Percentiles rank a stretch among this genome's conserved stretches.
Conservation (phyloP, 1,284 basidiomycete genomes). For the Fistulina hepatica region DNA sequence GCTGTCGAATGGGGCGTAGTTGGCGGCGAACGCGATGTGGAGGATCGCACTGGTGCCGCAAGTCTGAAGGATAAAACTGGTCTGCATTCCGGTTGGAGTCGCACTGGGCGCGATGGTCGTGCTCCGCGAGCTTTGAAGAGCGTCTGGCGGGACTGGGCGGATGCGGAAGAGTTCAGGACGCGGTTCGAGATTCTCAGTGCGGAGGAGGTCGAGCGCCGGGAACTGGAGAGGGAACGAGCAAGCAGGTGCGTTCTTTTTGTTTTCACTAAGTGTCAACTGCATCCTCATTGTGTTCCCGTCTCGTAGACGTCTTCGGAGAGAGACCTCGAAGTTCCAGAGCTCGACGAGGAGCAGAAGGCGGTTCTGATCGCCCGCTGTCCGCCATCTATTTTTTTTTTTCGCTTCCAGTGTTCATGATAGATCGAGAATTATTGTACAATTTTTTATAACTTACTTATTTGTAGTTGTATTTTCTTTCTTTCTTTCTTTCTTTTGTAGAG, state of each 20-base stretch:
- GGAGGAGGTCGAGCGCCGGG: conserved; percentile 85
- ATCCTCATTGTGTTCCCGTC: too few species aligned
- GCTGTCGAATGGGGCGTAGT: conserved; percentile 89
- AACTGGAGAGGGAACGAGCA: conserved; percentile 74
- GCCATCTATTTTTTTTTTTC: too few species aligned
- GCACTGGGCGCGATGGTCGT: conserved; percentile 34
- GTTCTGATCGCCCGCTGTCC: too few species aligned
- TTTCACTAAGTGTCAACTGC: conserved; percentile 9
- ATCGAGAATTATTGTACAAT: too few species aligned
- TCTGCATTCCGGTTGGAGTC: too few species aligned
- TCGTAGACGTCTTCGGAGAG: conserved; percentile 60
- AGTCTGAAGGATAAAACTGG: conserved; percentile 65
- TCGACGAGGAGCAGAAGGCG: conserved; percentile 5
- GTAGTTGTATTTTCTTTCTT: too few species aligned
- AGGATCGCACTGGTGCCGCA: conserved; percentile 25
- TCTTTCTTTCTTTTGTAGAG: too few species aligned
- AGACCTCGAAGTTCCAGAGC: conserved; percentile 67
- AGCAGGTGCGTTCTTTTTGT: conserved; percentile 30
- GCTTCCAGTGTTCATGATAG: too few species aligned
- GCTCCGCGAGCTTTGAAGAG: conserved; percentile 69
- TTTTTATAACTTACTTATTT: too few species aligned
- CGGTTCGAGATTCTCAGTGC: conserved; percentile 75
- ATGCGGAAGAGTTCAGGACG: conserved; percentile 88
- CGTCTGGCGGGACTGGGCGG: conserved; percentile 93
- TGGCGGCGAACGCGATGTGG: conserved; percentile 38